These are phyloP conservation scores for Fusarium sp. DNA, from an alignment of 2,329 filamentous ascomycete species.

Conservation along the genomic window DNA sequence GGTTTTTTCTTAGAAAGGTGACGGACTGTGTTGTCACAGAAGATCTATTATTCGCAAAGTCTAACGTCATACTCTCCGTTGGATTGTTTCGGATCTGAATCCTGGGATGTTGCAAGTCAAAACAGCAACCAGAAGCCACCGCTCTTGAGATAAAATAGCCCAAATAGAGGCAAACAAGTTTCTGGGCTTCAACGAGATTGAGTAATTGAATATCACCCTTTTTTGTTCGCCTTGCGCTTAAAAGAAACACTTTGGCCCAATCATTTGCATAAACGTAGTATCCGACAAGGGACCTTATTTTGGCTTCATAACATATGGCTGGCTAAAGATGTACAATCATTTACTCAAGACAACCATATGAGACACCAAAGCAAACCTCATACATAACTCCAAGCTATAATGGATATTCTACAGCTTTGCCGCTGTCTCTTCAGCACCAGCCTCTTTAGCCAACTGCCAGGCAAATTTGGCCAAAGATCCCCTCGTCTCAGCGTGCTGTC, in stretches of 20 bases:
- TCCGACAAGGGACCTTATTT: neutral
- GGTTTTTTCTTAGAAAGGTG: neutral
- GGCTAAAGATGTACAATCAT: neutral
- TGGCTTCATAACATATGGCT: neutral
- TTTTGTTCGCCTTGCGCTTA: neutral
- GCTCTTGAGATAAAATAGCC: neutral
- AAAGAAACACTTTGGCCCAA: neutral
- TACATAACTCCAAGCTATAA: neutral
- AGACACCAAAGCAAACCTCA: neutral
- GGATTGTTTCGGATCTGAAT: constrained; percentile 36
- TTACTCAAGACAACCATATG: neutral
- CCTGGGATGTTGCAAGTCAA: constrained; percentile 17
- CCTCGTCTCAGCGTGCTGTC: constrained; percentile 75
- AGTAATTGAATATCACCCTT: neutral
- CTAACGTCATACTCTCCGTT: constrained; percentile 38
- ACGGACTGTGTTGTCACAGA: neutral
- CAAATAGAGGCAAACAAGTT: neutral
- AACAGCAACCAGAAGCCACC: constrained; percentile 22
- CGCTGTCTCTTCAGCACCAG: constrained; percentile 43
- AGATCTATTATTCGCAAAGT: neutral
- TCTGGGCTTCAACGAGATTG: neutral
- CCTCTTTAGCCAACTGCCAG: constrained; percentile 75
- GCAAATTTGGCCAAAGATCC: constrained; percentile 80
- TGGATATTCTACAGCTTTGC: constrained; percentile 44
- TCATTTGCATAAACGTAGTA: neutral